Conservation (phyloP, 805 yeast species). For the Wickerhamiella nectarea region DNA sequence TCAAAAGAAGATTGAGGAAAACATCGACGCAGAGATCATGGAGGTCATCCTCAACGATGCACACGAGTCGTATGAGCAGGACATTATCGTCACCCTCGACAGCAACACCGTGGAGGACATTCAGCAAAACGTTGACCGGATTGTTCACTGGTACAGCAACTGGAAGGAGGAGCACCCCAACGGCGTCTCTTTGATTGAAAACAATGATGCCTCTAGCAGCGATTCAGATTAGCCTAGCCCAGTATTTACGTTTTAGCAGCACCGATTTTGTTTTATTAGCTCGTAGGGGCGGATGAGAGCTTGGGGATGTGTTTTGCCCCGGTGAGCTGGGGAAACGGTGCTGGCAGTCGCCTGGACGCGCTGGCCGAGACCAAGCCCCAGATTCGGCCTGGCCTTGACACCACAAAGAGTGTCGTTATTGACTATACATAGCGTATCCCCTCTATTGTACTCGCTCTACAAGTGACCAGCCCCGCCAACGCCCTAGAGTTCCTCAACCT, state of each 20-base stretch:
- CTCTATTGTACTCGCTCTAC: too few relatives aligned
- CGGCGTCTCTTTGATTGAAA: slow-evolving; percentile 13
- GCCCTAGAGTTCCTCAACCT: too few relatives aligned
- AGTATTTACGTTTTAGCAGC: neutral
- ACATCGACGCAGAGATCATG: slow-evolving; percentile 94
- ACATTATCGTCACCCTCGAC: slow-evolving; percentile 65
- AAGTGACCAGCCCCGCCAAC: too few relatives aligned
- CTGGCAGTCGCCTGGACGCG: too few relatives aligned
- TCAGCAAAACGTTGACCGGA: slow-evolving; percentile 69
- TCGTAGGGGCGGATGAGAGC: too few relatives aligned
- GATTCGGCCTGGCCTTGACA: too few relatives aligned
- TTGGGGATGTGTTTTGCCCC: too few relatives aligned
- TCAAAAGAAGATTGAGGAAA: slow-evolving; percentile 73
- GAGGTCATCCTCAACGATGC: slow-evolving; percentile 83
- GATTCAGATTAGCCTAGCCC: neutral
- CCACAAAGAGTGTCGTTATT: too few relatives aligned
- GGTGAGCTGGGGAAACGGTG: too few relatives aligned
- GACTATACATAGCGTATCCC: too few relatives aligned
- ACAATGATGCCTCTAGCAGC: neutral
- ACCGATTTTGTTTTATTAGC: neutral
- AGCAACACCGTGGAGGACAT: slow-evolving; percentile 64
- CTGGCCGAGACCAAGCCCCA: too few relatives aligned
- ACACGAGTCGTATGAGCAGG: slow-evolving; percentile 60
- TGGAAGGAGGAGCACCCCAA: slow-evolving; percentile 43
- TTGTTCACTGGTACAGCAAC: slow-evolving; percentile 55